Conservation (phyloP, 164 flowering plant species). For the Stephania japonica region DNA sequence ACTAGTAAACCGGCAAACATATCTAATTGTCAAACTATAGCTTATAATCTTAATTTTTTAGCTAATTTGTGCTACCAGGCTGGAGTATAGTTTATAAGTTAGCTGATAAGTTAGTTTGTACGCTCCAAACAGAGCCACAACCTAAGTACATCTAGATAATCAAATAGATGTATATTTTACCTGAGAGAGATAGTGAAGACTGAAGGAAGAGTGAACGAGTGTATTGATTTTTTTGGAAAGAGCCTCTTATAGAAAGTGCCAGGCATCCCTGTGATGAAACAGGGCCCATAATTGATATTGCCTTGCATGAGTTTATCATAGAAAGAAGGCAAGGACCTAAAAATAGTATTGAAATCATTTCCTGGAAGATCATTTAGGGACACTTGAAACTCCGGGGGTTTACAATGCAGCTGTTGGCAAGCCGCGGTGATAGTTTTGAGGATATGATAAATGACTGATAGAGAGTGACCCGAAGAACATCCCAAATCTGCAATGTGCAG, state of each 20-base stretch:
- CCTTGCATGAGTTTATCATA: slow-evolving; percentile 19
- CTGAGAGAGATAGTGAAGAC: slow-evolving; percentile 63
- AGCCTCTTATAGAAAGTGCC: slow-evolving; percentile 58
- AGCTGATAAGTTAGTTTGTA: too few relatives aligned
- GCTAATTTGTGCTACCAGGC: too few relatives aligned
- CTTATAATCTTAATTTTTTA: too few relatives aligned
- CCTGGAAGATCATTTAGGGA: slow-evolving; percentile 58
- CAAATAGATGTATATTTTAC: slow-evolving; percentile 11
- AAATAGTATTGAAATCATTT: slow-evolving; percentile 62
- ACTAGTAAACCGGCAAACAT: too few relatives aligned
- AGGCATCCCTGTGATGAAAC: slow-evolving; percentile 46
- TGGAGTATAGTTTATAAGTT: too few relatives aligned
- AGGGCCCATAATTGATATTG: slow-evolving; percentile 22
- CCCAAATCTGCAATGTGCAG: slow-evolving; percentile 60
- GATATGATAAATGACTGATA: slow-evolving; percentile 28
- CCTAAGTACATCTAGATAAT: neutral
- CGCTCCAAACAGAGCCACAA: too few relatives aligned
- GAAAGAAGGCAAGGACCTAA: slow-evolving; percentile 30
- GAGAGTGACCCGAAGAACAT: slow-evolving; percentile 66
- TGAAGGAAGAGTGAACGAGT: slow-evolving; percentile 60
- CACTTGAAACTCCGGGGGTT: slow-evolving; percentile 37
- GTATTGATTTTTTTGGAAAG: slow-evolving; percentile 35
- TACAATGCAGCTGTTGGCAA: slow-evolving; percentile 8
- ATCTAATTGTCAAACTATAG: too few relatives aligned
- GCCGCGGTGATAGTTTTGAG: slow-evolving; percentile 19